Conservation (phyloP, 768 basidiomycete species). For the Lactifluus piperatus region DNA sequence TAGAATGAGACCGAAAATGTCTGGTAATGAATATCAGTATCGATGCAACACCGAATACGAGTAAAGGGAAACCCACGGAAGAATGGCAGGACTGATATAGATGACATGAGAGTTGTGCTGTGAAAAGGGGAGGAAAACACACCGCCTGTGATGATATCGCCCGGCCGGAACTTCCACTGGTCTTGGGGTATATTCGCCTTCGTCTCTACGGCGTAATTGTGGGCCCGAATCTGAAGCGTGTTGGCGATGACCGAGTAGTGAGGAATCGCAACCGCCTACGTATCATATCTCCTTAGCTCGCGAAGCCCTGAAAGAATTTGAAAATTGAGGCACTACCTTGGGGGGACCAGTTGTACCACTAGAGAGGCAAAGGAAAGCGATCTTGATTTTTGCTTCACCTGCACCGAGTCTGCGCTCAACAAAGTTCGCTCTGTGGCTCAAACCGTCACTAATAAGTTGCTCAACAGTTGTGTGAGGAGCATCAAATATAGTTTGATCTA, state of each 20-base stretch:
- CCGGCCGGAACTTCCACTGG: constrained; percentile 38
- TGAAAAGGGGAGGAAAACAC: neutral
- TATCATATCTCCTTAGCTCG: constrained; percentile 24
- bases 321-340: constrained; percentile 18
- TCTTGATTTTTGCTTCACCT: constrained; percentile 33
- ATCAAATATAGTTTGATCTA: constrained; percentile 4
- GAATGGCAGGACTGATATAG: constrained; percentile 23
- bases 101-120: neutral
- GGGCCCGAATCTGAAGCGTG: constrained; percentile 22
- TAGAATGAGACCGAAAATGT: constrained; percentile 34
- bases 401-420: constrained; percentile 7
- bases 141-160: constrained; percentile 56
- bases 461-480: constrained; percentile 6
- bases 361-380: constrained; percentile 65
- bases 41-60: neutral
- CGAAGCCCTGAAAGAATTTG: constrained; percentile 21
- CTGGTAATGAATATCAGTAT: constrained; percentile 26
- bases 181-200: constrained; percentile 27
- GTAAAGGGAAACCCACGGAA: constrained; percentile 22
- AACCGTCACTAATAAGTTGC: constrained; percentile 9
- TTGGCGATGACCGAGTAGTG: constrained; percentile 59
- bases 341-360: constrained; percentile 63
- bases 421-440: constrained; percentile 4
- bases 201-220: constrained; percentile 25
- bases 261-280: constrained; percentile 55